Percentiles rank a stretch among this genome's conserved stretches.
phyloP scores from a whole-genome alignment of 2,329 filamentous ascomycete species.

The Lachnellula cervina region DNA sequence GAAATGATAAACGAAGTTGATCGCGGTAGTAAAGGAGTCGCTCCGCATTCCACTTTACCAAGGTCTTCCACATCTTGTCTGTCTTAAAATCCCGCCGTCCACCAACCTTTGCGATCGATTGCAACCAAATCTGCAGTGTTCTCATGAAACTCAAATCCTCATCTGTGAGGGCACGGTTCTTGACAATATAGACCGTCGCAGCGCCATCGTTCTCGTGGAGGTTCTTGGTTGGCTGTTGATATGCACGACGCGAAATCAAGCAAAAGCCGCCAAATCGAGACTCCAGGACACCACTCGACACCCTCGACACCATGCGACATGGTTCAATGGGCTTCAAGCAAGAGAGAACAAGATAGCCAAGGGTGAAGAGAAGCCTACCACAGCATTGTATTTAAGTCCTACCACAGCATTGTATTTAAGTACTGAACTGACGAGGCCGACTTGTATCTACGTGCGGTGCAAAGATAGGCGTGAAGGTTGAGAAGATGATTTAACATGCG shows the following conservation, averaged over 20 bases:
- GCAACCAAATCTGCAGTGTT: conserved; percentile 2
- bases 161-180: neutral
- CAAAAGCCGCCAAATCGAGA: neutral
- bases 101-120: neutral
- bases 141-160: conserved; percentile 2
- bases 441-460: too few species aligned
- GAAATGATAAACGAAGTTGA: neutral
- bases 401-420: neutral
- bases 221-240: neutral
- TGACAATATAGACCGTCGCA: conserved; percentile 2
- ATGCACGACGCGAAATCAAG: neutral
- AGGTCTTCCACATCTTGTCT: neutral
- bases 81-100: neutral
- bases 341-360: neutral
- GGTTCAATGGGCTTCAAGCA: neutral
- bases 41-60: conserved; percentile 1
- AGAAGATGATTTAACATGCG: too few species aligned
- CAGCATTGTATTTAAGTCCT: neutral
- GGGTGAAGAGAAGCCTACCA: neutral
- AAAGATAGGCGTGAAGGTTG: too few species aligned
- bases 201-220: neutral
- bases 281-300: neutral
- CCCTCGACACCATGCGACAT: neutral
- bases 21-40: conserved; percentile 3
- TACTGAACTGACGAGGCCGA: too few species aligned